A percentile compares a stretch with the other conserved stretches of the same genome.
Conservation (phyloP, 371 early-diverging fungal species). For the Haplosporangium sp. region DNA sequence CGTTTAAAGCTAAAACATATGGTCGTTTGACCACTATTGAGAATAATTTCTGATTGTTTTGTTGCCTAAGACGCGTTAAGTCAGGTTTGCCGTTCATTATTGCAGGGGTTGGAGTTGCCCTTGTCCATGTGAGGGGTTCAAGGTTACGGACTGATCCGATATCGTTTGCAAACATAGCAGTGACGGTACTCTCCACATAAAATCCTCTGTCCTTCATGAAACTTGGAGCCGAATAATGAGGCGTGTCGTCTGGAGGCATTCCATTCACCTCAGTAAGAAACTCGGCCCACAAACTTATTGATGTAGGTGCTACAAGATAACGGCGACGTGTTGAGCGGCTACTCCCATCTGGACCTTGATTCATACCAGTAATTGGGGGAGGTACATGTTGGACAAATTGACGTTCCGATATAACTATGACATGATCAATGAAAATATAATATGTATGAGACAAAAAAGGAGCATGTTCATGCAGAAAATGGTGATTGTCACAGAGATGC, state of each 20-base stretch:
- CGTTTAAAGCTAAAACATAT: background rate
- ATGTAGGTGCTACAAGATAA: background rate
- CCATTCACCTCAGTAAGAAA: background rate
- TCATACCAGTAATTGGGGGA: background rate
- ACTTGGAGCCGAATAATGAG: background rate
- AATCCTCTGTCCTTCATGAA: background rate
- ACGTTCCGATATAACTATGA: background rate
- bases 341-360: background rate
- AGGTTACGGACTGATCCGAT: background rate
- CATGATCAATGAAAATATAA: no score
- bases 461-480: no score
- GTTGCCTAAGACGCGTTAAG: background rate
- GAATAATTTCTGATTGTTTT: background rate
- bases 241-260: background rate
- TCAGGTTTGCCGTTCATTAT: background rate
- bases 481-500: no score
- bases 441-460: no score
- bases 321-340: background rate
- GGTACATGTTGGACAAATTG: background rate
- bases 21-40: slow-evolving; percentile 11
- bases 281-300: background rate
- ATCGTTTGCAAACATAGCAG: background rate
- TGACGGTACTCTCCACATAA: background rate
- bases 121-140: background rate
- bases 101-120: background rate